Percentiles rank a stretch among this genome's conserved stretches.
These are phyloP conservation scores for Pezicula radicicola DNA, from an alignment of 2,329 filamentous ascomycete species.

Conservation along the genomic window DNA sequence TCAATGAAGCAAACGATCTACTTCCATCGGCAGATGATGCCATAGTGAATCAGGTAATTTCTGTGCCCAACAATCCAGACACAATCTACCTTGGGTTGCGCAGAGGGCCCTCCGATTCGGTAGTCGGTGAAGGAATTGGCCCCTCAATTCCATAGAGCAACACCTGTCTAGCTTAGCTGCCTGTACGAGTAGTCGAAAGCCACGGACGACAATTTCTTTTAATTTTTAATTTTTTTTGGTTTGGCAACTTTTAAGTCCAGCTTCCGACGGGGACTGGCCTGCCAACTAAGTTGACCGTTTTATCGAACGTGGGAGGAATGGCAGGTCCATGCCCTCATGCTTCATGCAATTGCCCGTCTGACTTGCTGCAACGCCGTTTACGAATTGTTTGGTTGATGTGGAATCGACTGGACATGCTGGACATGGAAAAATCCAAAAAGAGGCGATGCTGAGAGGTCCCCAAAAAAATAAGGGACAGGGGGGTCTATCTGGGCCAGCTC, in stretches of 20 bases:
- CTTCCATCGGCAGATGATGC: no score
- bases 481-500: not conserved
- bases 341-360: not conserved
- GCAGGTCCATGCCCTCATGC: not conserved
- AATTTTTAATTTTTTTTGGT: no score
- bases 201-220: no score
- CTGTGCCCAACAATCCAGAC: no score
- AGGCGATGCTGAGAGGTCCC: no score
- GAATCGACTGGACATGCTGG: no score
- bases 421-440: no score
- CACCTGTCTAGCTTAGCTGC: no score
- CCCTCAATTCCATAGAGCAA: constrained; percentile 1
- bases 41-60: no score
- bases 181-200: no score
- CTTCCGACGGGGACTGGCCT: not conserved
- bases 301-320: not conserved
- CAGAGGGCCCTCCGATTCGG: not conserved
- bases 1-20: no score
- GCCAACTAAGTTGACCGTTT: not conserved
- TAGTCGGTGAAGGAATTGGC: not conserved
- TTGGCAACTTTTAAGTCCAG: not conserved
- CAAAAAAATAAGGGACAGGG: not conserved
- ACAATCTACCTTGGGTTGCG: no score
- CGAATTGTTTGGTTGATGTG: not conserved
- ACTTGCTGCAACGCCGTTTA: not conserved